Conservation (phyloP, 2,329 filamentous ascomycete genomes). For the Clarireedia homoeocarpa region DNA sequence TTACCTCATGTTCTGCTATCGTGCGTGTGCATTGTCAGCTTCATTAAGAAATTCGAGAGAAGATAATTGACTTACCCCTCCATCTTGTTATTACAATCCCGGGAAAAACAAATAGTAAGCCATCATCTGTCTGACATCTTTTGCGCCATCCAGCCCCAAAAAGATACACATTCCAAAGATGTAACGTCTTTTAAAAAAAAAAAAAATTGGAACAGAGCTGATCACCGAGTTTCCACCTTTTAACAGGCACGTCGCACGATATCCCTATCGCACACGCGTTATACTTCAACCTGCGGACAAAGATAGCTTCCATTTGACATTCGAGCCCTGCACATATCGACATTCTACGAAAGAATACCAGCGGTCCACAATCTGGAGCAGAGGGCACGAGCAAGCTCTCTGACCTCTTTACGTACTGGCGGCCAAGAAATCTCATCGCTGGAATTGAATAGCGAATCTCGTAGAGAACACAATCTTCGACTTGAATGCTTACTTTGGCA, state of each 20-base stretch:
- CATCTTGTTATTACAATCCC: neutral
- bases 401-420: neutral
- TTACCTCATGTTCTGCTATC: constrained; percentile 8
- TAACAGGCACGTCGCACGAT: neutral
- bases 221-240: neutral
- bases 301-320: neutral
- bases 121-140: neutral
- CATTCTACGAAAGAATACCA: neutral
- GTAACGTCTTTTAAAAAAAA: neutral
- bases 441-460: neutral
- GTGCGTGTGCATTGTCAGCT: constrained; percentile 7
- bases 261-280: neutral
- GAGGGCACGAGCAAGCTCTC: neutral
- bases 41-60: neutral
- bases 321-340: neutral
- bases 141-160: neutral
- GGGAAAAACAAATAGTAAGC: neutral
- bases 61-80: neutral
- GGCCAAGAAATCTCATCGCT: neutral
- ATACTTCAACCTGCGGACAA: neutral
- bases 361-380: neutral
- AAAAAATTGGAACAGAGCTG: neutral
- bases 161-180: neutral
- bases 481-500: constrained; percentile 22
- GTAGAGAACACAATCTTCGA: neutral